Evolutionary conservation across 768 basidiomycete species (phyloP).

Genomic region (Calvatia gigantea): DNA sequence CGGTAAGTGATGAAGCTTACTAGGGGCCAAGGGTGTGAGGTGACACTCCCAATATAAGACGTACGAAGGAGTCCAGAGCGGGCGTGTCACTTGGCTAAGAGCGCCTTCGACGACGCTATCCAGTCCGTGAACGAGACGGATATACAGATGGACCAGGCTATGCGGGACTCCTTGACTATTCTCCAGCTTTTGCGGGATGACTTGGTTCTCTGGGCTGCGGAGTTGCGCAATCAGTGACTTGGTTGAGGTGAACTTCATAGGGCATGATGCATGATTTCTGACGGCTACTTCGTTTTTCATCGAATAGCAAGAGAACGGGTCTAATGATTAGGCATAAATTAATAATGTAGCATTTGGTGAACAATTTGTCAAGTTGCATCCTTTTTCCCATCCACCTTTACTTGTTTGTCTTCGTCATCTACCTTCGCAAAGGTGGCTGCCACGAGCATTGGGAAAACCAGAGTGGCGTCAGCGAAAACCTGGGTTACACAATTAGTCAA

Average conservation of each 20-base stretch:
- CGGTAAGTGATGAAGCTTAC: constrained; percentile 23
- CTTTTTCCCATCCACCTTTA: background rate
- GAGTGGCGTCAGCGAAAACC: constrained; percentile 95
- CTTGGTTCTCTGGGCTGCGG: constrained; percentile 79
- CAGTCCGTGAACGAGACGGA: constrained; percentile 51
- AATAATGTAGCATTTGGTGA: background rate
- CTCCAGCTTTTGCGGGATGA: constrained; percentile 82
- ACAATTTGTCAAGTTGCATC: constrained; percentile 9
- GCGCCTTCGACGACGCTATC: constrained; percentile 90
- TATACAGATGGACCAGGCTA: constrained; percentile 30
- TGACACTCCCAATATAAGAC: constrained; percentile 33
- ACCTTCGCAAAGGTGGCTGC: constrained; percentile 86
- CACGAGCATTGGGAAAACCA: constrained; percentile 93
- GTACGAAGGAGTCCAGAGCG: constrained; percentile 82
- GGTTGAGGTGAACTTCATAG: background rate
- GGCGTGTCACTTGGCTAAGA: constrained; percentile 86
- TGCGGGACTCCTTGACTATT: constrained; percentile 79
- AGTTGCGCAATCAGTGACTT: constrained; percentile 38
- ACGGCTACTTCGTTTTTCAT: background rate
- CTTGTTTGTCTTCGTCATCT: constrained; percentile 13
- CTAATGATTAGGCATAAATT: background rate
- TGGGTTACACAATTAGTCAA: constrained; percentile 16
- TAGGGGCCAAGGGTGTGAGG: background rate
- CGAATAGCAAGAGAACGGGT: background rate
- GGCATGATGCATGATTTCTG: background rate